Evolutionary conservation across 2,329 filamentous ascomycete genomes (phyloP), one percentile per base, ranked within the genome.

Genomic region (Amylocarpus encephaloides): DNA sequence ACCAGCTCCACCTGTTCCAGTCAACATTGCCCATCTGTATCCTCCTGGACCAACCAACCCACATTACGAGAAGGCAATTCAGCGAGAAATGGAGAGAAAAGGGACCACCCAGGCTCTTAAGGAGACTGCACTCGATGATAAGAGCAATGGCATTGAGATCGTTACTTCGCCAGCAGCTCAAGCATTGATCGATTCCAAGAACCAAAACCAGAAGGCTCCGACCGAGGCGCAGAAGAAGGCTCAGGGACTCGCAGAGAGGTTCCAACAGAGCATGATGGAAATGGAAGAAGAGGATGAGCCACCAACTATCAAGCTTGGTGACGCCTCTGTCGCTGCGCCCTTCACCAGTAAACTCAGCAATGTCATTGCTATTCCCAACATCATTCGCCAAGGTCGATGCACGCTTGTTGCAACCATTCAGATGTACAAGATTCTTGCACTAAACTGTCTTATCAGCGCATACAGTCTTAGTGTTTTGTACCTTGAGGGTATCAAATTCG

Each of bases 381-480:
- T 98, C 63, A 93, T 98, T 64, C 88, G 93, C 51, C 93, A 98
- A 73, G 93, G 93, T 51, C 87, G 93, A 55, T 98, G 93, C 74
- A 98, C 93, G 6, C 82, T 98, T 16, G 93, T 98, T 48, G 93
- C 93, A 30, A 98, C 93, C 0, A 97, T 98, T 58, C 93, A 98
- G 75, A 98, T 98, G 92, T 98, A 98, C 82, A 98, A 96, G 79
- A 98, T 98, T 62, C 80, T 98, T 46, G 93, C 93, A 6, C 75
- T 98, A 52, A 98, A 98, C 76, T 98, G 93, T 68, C 76, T 98
- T 61, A 98, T 98, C 67, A 95, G 88, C 61, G 93, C 93, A 34
- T 98, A 98, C 80, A 95, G 89, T 69, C 72, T 98, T 66, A 94
- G 88, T 68, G 93, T 98, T 15, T 77, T 98, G 51, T 98, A 98